A percentile compares a stretch with the other conserved stretches of the same genome.
Conservation (phyloP, 2,329 filamentous ascomycete genomes). For the Colletotrichum tamarilloi region DNA sequence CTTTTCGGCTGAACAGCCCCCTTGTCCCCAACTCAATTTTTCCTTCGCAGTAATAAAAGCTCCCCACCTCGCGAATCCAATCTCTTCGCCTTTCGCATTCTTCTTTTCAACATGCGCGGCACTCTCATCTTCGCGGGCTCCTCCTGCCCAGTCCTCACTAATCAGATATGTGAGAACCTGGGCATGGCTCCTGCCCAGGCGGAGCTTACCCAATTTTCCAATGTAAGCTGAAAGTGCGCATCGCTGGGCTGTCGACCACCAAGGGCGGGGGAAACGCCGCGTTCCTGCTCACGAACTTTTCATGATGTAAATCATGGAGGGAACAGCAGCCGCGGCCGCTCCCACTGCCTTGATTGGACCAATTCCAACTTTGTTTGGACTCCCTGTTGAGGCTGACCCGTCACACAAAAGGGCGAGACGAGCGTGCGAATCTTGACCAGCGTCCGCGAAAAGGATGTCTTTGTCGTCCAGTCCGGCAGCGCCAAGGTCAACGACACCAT, state of each 20-base stretch:
- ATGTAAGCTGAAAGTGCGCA: slow-evolving; percentile 60
- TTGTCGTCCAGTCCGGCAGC: slow-evolving; percentile 97
- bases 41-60: slow-evolving; percentile 38
- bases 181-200: slow-evolving; percentile 73
- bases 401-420: slow-evolving; percentile 70
- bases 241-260: slow-evolving; percentile 25
- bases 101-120: slow-evolving; percentile 64
- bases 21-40: slow-evolving; percentile 32
- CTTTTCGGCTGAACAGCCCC: slow-evolving; percentile 21
- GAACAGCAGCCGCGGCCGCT: slow-evolving; percentile 1
- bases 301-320: neutral
- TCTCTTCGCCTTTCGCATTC: slow-evolving; percentile 40
- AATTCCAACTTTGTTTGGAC: slow-evolving; percentile 34
- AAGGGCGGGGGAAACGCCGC: slow-evolving; percentile 3
- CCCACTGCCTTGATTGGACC: slow-evolving; percentile 34
- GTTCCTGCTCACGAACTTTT: neutral
- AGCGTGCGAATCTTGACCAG: slow-evolving; percentile 76
- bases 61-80: slow-evolving; percentile 40
- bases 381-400: slow-evolving; percentile 43
- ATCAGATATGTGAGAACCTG: slow-evolving; percentile 75
- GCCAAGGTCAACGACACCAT: slow-evolving; percentile 97
- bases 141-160: slow-evolving; percentile 73
- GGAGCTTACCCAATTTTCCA: slow-evolving; percentile 77
- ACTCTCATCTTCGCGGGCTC: slow-evolving; percentile 76
- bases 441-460: slow-evolving; percentile 98